phyloP scores from a whole-genome alignment of 176 grass and related monocot species.

The Stipa capillata region DNA sequence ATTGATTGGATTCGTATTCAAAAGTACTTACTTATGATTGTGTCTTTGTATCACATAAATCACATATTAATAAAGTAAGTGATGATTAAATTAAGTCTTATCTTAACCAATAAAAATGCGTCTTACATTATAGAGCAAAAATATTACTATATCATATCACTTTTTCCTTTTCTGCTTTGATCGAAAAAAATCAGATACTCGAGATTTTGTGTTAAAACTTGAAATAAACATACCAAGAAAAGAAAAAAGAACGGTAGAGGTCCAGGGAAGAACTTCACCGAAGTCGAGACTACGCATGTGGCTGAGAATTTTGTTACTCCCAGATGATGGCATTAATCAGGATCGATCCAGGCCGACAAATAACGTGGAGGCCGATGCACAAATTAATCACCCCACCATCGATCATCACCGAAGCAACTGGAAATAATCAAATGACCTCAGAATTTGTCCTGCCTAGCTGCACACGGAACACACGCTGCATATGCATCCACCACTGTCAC shows the following conservation, averaged over 20 bases:
- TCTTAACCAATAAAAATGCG: too few relatives aligned
- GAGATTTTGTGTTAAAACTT: not conserved
- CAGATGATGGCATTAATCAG: slow-evolving; percentile 1
- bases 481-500: not conserved
- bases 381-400: not conserved
- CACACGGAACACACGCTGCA: slow-evolving; percentile 16
- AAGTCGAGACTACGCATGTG: not conserved
- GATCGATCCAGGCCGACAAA: not conserved
- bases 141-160: too few relatives aligned
- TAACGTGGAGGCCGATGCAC: not conserved
- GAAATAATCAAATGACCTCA: slow-evolving; percentile 26
- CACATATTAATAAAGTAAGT: too few relatives aligned
- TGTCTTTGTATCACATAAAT: too few relatives aligned
- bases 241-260: not conserved
- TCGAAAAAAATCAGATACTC: not conserved
- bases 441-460: slow-evolving; percentile 26
- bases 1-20: too few relatives aligned
- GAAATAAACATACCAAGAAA: not conserved
- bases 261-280: not conserved
- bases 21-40: too few relatives aligned
- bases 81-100: too few relatives aligned
- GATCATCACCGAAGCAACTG: not conserved
- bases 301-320: not conserved
- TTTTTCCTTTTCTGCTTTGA: not conserved
- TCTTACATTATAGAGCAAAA: too few relatives aligned